Evolutionary conservation across 768 basidiomycete genomes (phyloP).

Genomic region (Termitomyces sp.): DNA sequence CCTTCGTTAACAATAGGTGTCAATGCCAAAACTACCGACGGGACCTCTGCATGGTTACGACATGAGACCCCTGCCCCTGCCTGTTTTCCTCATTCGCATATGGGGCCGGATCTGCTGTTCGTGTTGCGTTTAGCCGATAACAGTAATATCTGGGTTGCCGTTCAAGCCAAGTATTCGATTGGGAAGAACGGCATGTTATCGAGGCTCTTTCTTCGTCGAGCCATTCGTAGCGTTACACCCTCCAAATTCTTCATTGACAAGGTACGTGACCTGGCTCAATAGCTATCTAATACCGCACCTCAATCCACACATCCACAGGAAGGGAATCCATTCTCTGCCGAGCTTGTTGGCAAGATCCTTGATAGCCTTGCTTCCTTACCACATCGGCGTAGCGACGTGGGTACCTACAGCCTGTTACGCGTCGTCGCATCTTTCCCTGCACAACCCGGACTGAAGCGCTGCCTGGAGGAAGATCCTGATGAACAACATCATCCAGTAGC

Average conservation of each 20-base stretch:
- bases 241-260: constrained; percentile 36
- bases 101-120: constrained; percentile 43
- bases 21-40: constrained; percentile 30
- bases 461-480: constrained; percentile 35
- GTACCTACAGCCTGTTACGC: constrained; percentile 38
- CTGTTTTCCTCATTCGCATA: constrained; percentile 35
- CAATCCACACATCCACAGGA: constrained; percentile 22
- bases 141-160: constrained; percentile 35
- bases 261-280: constrained; percentile 18
- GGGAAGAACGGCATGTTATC: constrained; percentile 29
- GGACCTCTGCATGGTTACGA: constrained; percentile 31
- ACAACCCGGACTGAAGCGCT: constrained; percentile 31
- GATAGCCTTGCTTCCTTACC: constrained; percentile 27
- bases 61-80: constrained; percentile 28
- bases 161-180: constrained; percentile 36
- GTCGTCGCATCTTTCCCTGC: constrained; percentile 40
- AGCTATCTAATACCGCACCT: not conserved
- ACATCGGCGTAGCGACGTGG: constrained; percentile 29
- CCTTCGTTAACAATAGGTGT: constrained; percentile 35
- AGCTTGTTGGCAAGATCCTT: constrained; percentile 24
- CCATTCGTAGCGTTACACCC: constrained; percentile 40
- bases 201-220: constrained; percentile 26
- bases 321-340: constrained; percentile 29
- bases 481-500: constrained; percentile 36
- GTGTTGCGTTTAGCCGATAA: constrained; percentile 31